Evolutionary conservation across 495 filamentous ascomycete genomes (phyloP).

Genomic region (Lasiosphaeria hispida): DNA sequence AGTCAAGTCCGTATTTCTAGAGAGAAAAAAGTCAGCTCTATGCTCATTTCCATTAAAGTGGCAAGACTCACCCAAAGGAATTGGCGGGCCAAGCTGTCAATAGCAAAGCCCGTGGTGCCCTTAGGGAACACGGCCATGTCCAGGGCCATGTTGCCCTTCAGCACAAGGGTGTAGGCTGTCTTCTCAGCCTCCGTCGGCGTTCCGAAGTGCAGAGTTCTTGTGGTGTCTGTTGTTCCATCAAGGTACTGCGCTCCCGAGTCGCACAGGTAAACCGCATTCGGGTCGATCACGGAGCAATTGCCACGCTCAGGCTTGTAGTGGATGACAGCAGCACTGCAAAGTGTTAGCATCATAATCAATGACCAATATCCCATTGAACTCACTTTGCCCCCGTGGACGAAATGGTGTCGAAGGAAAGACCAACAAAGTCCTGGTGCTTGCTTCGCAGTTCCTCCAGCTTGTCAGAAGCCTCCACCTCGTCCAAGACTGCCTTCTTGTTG

Average conservation of each 20-base stretch:
- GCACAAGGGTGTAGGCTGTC: slow-evolving; percentile 89
- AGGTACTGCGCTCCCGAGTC: slow-evolving; percentile 95
- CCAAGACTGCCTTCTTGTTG: slow-evolving; percentile 67
- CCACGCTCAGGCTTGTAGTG: slow-evolving; percentile 93
- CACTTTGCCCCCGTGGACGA: slow-evolving; percentile 89
- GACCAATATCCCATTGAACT: slow-evolving; percentile 17
- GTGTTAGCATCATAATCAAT: slow-evolving; percentile 8
- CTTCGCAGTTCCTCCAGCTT: slow-evolving; percentile 81
- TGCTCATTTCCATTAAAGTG: not conserved
- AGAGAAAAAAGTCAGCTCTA: slow-evolving; percentile 7
- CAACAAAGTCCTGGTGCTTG: slow-evolving; percentile 80
- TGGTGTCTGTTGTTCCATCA: slow-evolving; percentile 96
- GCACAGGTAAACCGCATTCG: slow-evolving; percentile 86
- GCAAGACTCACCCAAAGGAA: slow-evolving; percentile 69
- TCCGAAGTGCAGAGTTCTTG: slow-evolving; percentile 89
- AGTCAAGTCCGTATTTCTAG: slow-evolving; percentile 81
- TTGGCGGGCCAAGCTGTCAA: slow-evolving; percentile 87
- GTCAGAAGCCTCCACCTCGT: slow-evolving; percentile 89
- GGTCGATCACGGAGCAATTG: slow-evolving; percentile 80
- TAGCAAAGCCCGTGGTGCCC: slow-evolving; percentile 86
- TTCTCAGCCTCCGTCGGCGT: slow-evolving; percentile 80
- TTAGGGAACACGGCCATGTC: slow-evolving; percentile 90
- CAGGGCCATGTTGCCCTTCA: slow-evolving; percentile 93
- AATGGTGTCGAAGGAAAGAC: slow-evolving; percentile 93
- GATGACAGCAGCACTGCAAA: slow-evolving; percentile 73